Conservation (phyloP, 306 rosid genomes). For the Cucumis melo region DNA sequence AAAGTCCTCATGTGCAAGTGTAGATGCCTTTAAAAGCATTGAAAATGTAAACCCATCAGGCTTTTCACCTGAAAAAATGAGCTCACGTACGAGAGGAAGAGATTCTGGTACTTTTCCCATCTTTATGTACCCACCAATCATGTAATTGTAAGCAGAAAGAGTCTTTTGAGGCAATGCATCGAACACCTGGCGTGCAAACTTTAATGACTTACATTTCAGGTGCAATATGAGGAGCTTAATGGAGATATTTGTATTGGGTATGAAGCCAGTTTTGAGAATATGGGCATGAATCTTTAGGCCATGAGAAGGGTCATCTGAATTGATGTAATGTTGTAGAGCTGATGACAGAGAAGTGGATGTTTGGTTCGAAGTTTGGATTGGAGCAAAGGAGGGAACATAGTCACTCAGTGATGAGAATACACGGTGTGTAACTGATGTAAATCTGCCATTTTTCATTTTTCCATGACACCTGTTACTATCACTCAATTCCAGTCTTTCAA, state of each 20-base stretch:
- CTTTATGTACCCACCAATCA: conserved; percentile 58
- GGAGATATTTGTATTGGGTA: conserved; percentile 54
- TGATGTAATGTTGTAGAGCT: conserved; percentile 50
- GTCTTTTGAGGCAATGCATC: conserved; percentile 44
- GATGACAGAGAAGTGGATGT: conserved; percentile 23
- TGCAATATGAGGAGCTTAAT: conserved; percentile 58
- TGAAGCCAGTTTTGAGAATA: conserved; percentile 67
- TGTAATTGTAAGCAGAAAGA: conserved; percentile 66
- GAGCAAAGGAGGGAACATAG: not conserved
- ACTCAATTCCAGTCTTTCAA: not conserved
- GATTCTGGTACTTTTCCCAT: conserved; percentile 41
- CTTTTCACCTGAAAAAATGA: conserved; percentile 41
- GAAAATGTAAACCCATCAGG: conserved; percentile 74
- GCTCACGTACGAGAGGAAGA: conserved; percentile 31
- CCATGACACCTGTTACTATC: not conserved
- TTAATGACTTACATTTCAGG: conserved; percentile 44
- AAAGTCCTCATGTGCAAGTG: conserved; percentile 15
- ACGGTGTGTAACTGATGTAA: conserved; percentile 1
- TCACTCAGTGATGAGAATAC: conserved; percentile 8
- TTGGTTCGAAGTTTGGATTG: conserved; percentile 5
- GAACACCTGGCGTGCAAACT: conserved; percentile 64
- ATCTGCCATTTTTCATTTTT: conserved; percentile 23
- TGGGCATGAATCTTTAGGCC: conserved; percentile 69
- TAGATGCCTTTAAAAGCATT: conserved; percentile 68
- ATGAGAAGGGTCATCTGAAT: conserved; percentile 50